These are phyloP conservation scores for Skeletonema menzelii DNA, from an alignment of 108 stramenopile species.

Conservation along the genomic window DNA sequence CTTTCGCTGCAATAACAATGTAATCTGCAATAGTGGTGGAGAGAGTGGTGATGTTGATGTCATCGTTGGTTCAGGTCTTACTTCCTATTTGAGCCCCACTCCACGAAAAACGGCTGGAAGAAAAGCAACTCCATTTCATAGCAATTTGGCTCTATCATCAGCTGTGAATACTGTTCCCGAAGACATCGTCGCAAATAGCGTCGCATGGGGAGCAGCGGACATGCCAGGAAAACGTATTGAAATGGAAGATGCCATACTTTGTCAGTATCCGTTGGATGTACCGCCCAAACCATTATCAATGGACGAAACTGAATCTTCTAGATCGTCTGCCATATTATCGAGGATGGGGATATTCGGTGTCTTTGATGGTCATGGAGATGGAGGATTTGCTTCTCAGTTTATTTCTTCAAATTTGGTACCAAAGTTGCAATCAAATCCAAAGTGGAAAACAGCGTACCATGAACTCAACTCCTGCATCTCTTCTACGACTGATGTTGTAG, in stretches of 20 bases:
- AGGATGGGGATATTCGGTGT: conserved; percentile 69
- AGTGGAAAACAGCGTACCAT: conserved; percentile 27
- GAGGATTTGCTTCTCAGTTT: conserved; percentile 56
- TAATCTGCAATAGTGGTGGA: neutral
- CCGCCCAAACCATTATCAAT: conserved; percentile 12
- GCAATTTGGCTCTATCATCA: neutral
- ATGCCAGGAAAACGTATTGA: conserved; percentile 81
- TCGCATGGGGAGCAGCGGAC: conserved; percentile 65
- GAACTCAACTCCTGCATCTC: conserved; percentile 1
- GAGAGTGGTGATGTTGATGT: neutral
- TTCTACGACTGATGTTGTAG: conserved; percentile 1
- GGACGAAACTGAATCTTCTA: neutral
- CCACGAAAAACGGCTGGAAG: conserved; percentile 24
- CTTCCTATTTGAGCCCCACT: conserved; percentile 38
- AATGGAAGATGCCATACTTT: conserved; percentile 83
- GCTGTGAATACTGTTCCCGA: conserved; percentile 3
- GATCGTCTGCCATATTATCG: conserved; percentile 5
- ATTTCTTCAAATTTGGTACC: conserved; percentile 46
- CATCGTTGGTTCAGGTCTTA: neutral
- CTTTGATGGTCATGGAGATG: conserved; percentile 94
- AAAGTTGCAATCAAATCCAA: conserved; percentile 18
- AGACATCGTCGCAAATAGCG: neutral
- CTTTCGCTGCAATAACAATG: neutral
- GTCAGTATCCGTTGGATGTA: conserved; percentile 7
- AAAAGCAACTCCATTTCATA: conserved; percentile 30